Evolutionary conservation across 1,284 basidiomycete species (phyloP), one percentile per base, ranked within the genome.

Genomic region (Cerrena zonata): DNA sequence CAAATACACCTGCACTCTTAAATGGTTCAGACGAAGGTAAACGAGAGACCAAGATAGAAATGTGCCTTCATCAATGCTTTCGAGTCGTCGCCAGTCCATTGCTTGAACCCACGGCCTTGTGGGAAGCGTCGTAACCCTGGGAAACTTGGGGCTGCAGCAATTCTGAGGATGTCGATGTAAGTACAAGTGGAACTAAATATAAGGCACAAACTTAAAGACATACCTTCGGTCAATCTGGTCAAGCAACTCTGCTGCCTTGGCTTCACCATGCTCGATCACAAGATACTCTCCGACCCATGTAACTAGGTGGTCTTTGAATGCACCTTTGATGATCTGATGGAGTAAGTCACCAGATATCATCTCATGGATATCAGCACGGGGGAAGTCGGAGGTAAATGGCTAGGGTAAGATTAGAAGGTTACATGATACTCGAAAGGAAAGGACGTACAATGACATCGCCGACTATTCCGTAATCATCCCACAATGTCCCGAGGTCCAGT

Each of bases 161-260:
- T 53, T n/a, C 52, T 52, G 26, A 42, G n/a, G n/a, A n/a, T n/a
- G n/a, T n/a, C n/a, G n/a, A n/a, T n/a, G n/a, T n/a, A n/a, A n/a
- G n/a, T n/a, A n/a, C n/a, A n/a, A n/a, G n/a, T n/a, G n/a, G n/a
- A n/a, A n/a, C n/a, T n/a, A n/a, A n/a, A n/a, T n/a, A n/a, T n/a
- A n/a, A n/a, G n/a, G n/a, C n/a, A n/a, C n/a, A 15, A 15, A 5
- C 4, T 4, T 4, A 18, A 15, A 15, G 43, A 12, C 53, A 37
- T 41, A 66, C 64, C 58, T 54, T n/a, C 49, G 50, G 47, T 68
- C 64, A 48, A 66, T 67, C 24, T 67, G 62, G 22, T 58, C 51
- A 1, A 65, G 48, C 11, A 67, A 60, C 26, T 56, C 57, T 2
- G 52, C 15, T 2, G 57, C 64, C 1, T 39, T 25, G 2, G 15